Conservation (phyloP, 805 yeast species). For the Nakazawaea anatomiae region DNA sequence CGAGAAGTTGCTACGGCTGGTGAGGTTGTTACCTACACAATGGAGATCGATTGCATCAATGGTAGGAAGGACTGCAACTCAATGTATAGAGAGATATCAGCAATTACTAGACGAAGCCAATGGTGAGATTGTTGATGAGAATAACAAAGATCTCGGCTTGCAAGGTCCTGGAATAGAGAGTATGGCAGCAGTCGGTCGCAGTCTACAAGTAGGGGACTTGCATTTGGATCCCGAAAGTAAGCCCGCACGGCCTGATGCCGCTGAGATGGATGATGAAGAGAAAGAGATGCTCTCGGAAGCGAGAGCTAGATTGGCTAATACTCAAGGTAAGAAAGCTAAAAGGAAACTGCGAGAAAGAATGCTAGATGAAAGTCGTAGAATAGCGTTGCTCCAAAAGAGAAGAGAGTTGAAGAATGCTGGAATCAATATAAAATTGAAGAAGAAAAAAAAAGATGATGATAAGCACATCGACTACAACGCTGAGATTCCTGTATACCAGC, state of each 20-base stretch:
- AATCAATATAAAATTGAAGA: conserved; percentile 40
- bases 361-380: conserved; percentile 69
- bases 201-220: conserved; percentile 43
- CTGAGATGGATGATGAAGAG: conserved; percentile 81
- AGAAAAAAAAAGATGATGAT: conserved; percentile 45
- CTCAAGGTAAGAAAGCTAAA: conserved; percentile 92
- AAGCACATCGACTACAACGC: conserved; percentile 76
- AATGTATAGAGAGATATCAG: conserved; percentile 83
- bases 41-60: conserved; percentile 89
- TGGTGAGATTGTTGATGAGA: conserved; percentile 14
- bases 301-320: conserved; percentile 81
- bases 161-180: conserved; percentile 52
- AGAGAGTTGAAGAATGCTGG: conserved; percentile 83
- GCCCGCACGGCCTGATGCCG: conserved; percentile 78
- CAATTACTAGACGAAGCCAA: conserved; percentile 52
- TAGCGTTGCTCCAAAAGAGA: conserved; percentile 73
- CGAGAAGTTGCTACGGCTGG: conserved; percentile 57
- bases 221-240: conserved; percentile 69
- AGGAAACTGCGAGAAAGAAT: conserved; percentile 81
- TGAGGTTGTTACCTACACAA: conserved; percentile 77
- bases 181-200: conserved; percentile 14
- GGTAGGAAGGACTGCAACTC: conserved; percentile 80
- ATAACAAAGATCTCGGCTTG: conserved; percentile 25
- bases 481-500: conserved; percentile 74
- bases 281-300: conserved; percentile 94